Base-by-base conservation (phyloP, 345 rosid species). In the Eutrema japonicum region DNA sequence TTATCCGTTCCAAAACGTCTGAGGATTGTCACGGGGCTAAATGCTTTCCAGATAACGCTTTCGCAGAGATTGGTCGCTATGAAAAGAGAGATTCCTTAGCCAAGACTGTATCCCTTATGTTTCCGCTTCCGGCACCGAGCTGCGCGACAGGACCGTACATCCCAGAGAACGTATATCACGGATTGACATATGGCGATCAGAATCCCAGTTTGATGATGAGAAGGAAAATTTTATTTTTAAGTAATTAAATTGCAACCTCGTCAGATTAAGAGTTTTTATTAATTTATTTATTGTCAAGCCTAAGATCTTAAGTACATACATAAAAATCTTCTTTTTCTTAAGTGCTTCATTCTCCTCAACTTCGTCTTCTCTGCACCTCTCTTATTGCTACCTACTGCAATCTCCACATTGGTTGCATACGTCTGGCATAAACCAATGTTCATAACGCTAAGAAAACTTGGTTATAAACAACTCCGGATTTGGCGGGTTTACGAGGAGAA, bases 51-150 rank as follows among this genome's bases (percentile, higher is more conserved):
- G 48, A 89, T 85, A 18, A 89, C 86, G 75, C 56, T 89, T 66
- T 87, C 96, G 63, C 93, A 86, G 72, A 88, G 86, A 76, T 86
- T 86, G 73, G 90, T 86, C 27, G 93, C 89, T 10, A 84, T 83
- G 79, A 88, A 85, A 69, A 88, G 89, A 13, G 93, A 86, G 64
- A 86, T 88, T 52, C 89, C 90, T 48, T 90, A 86, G 32, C 90
- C 88, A 51, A 86, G 73, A 58, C 88, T 88, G 77, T 86, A 83
- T 32, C 88, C 90, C 72, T 86, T 86, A 84, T 84, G 5, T 86
- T 84, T 35, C 90, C 90, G 38, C 90, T 88, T 3, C 90, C 93
- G 46, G 78, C 87, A 48, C 93, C 88, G 14, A 88, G 87, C 66
- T 86, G 90, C 4, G 81, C 52, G 0, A 88, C 85, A 63, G 87